phyloP scores from a whole-genome alignment of 2,329 filamentous ascomycete genomes.

The Colletotrichum sp. region DNA sequence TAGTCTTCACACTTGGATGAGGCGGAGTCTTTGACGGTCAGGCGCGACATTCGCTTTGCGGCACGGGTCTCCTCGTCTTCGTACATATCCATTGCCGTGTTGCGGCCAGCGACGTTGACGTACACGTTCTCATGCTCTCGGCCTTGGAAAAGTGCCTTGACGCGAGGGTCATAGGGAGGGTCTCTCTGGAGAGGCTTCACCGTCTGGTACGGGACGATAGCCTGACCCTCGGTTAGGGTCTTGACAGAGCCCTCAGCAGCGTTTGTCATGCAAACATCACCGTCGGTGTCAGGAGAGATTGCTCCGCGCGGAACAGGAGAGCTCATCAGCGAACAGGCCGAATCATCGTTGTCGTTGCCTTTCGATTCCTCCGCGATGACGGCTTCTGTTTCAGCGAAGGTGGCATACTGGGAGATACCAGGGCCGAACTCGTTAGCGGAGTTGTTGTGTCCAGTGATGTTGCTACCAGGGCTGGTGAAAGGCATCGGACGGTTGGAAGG shows the following conservation, averaged over 20 bases:
- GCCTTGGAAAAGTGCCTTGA: conserved; percentile 25
- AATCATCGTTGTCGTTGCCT: background rate
- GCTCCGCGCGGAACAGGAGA: background rate
- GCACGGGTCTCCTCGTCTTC: background rate
- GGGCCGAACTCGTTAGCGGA: background rate
- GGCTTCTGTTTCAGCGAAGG: background rate
- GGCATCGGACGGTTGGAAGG: background rate
- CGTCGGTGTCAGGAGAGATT: background rate
- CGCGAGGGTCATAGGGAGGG: conserved; percentile 20
- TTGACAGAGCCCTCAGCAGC: background rate
- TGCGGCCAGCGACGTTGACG: conserved; percentile 24
- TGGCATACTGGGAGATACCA: background rate
- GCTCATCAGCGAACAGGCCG: background rate
- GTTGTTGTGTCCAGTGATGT: background rate
- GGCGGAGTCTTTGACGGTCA: background rate
- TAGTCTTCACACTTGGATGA: background rate
- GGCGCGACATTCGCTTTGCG: background rate
- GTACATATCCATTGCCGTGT: conserved; percentile 32
- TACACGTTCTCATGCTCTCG: conserved; percentile 21
- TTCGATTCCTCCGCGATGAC: background rate
- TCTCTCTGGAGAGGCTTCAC: conserved; percentile 22
- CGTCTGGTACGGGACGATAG: background rate
- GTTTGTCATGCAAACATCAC: background rate
- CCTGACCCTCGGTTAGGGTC: background rate
- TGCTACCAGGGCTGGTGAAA: background rate